These are phyloP conservation scores for Septoria linicola DNA, from an alignment of 2,329 filamentous ascomycete genomes.

Conservation along the genomic window DNA sequence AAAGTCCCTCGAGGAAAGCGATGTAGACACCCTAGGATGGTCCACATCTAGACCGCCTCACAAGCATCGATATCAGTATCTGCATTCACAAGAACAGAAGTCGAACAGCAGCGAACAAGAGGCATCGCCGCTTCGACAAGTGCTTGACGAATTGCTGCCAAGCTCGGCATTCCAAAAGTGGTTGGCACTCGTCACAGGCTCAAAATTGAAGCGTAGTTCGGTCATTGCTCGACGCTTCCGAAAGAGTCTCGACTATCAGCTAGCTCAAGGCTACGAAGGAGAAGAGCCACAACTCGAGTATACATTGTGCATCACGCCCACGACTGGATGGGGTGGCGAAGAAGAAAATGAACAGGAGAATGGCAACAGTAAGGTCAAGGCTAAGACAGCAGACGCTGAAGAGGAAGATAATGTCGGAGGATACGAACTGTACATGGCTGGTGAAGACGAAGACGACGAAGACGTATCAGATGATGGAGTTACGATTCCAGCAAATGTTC, in stretches of 20 bases:
- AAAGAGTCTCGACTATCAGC: constrained; percentile 82
- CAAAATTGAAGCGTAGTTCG: constrained; percentile 70
- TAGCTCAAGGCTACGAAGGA: constrained; percentile 78
- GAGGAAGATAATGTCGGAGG: constrained; percentile 66
- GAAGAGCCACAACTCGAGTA: constrained; percentile 78
- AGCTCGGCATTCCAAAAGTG: constrained; percentile 85
- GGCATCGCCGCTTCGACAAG: constrained; percentile 64
- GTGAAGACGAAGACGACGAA: constrained; percentile 68
- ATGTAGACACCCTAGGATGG: constrained; percentile 42
- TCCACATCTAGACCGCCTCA: constrained; percentile 75
- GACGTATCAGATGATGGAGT: constrained; percentile 45
- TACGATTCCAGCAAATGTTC: constrained; percentile 36
- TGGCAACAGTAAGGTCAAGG: constrained; percentile 36
- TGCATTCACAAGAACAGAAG: constrained; percentile 49
- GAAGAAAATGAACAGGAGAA: constrained; percentile 54
- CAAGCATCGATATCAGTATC: constrained; percentile 90
- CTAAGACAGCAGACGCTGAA: constrained; percentile 43
- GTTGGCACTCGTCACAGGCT: constrained; percentile 78
- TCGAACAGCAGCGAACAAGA: constrained; percentile 27
- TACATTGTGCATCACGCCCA: constrained; percentile 83
- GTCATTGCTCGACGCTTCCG: constrained; percentile 85
- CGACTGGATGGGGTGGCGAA: constrained; percentile 76
- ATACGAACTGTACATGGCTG: constrained; percentile 91
- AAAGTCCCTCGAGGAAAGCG: constrained; percentile 66
- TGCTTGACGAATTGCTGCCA: constrained; percentile 79